phyloP scores from a whole-genome alignment of 2,329 filamentous ascomycete species.

The Didymella pinodella region DNA sequence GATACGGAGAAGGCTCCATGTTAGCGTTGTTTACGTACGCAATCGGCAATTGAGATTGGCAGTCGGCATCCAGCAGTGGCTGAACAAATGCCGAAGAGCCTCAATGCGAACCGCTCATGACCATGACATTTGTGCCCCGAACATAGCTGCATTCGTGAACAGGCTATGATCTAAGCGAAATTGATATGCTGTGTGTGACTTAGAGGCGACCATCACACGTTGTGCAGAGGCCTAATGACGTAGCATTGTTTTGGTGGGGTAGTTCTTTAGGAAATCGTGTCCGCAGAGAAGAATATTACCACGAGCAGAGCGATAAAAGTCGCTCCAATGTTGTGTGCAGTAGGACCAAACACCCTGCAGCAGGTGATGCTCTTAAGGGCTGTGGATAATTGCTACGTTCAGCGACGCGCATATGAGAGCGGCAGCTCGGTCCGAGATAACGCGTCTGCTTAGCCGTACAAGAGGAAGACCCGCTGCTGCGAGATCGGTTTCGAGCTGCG shows the following conservation, averaged over 20 bases:
- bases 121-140: neutral
- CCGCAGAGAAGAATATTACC: neutral
- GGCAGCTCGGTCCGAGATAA: slow-evolving; percentile 34
- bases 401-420: neutral
- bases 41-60: slow-evolving; percentile 12
- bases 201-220: neutral
- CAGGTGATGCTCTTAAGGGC: too few species aligned
- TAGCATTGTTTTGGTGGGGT: slow-evolving; percentile 6
- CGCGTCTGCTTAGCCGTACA: slow-evolving; percentile 9
- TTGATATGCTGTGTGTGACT: neutral
- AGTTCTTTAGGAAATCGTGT: neutral
- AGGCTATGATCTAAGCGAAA: too few species aligned
- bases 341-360: neutral
- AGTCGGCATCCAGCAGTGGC: neutral
- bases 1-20: slow-evolving; percentile 1
- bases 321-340: neutral
- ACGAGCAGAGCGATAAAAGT: neutral
- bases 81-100: slow-evolving; percentile 13
- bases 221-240: neutral
- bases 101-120: neutral
- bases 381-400: slow-evolving; percentile 3
- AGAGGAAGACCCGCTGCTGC: slow-evolving; percentile 30
- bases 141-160: neutral
- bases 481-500: slow-evolving; percentile 8
- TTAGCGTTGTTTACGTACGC: slow-evolving; percentile 10